These are phyloP conservation scores for Paecilomyces fulvus DNA, from an alignment of 2,329 filamentous ascomycete genomes.

Conservation along the genomic window DNA sequence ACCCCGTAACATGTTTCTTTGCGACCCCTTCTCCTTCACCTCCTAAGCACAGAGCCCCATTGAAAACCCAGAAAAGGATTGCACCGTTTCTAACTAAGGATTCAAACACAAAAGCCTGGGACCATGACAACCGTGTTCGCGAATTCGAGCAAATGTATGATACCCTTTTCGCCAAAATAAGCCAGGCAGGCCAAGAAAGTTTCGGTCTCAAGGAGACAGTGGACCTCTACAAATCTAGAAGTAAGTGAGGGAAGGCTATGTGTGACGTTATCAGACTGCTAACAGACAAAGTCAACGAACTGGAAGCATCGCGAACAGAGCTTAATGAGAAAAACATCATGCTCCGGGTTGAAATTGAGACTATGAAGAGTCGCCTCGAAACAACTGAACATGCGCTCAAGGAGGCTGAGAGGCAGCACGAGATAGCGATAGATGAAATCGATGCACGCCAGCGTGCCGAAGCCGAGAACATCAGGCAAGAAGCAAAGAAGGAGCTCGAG, in stretches of 20 bases:
- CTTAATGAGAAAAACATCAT: conserved; percentile 44
- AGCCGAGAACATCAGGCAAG: conserved; percentile 34
- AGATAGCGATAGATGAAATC: conserved; percentile 45
- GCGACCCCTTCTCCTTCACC: conserved; percentile 26
- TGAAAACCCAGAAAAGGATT: conserved; percentile 31
- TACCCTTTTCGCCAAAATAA: conserved; percentile 63
- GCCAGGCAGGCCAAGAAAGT: conserved; percentile 58
- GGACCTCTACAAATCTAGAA: conserved; percentile 63
- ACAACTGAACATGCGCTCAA: conserved; percentile 43
- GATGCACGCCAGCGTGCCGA: conserved; percentile 44
- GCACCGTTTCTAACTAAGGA: conserved; percentile 57
- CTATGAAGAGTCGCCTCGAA: conserved; percentile 45
- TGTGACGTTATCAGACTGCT: conserved; percentile 5
- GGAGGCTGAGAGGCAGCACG: conserved; percentile 44
- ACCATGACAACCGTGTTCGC: conserved; percentile 68
- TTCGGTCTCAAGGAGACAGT: conserved; percentile 66
- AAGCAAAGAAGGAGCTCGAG: conserved; percentile 46
- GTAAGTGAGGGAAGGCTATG: conserved; percentile 42
- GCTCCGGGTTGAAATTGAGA: conserved; percentile 61
- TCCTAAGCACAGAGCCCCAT: conserved; percentile 19
- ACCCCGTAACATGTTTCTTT: conserved; percentile 33
- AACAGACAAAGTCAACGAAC: conserved; percentile 42
- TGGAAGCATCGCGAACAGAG: conserved; percentile 46
- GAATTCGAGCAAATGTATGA: conserved; percentile 68
- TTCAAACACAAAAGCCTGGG: conserved; percentile 72